These are phyloP conservation scores for Dothistroma pini DNA, from an alignment of 2,329 filamentous ascomycete species.

Conservation along the genomic window DNA sequence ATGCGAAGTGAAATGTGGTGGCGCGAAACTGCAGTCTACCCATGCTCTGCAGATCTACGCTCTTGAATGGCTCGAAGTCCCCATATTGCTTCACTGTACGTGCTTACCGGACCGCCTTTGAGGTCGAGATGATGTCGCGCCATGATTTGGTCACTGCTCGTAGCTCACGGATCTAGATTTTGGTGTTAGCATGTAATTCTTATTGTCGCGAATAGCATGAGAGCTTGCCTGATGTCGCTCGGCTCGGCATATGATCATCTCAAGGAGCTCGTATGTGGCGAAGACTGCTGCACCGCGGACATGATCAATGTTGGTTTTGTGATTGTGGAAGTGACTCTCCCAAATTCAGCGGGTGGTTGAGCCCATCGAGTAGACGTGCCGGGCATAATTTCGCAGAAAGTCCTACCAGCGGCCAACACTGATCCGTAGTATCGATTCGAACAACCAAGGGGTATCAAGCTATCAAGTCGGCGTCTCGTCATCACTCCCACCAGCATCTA, in stretches of 20 bases:
- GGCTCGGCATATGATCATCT: not conserved
- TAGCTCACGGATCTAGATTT: not conserved
- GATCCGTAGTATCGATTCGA: not conserved
- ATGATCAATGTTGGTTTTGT: not conserved
- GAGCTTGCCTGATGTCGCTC: not conserved
- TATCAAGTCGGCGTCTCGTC: constrained; percentile 11
- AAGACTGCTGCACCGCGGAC: not conserved
- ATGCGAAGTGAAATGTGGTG: not conserved
- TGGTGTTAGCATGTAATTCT: no score
- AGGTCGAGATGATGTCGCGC: not conserved
- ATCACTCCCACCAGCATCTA: constrained; percentile 14
- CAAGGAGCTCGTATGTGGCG: not conserved
- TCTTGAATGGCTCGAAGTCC: not conserved
- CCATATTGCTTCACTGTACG: not conserved
- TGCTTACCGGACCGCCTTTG: not conserved
- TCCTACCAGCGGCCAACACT: not conserved
- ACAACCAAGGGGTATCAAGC: constrained; percentile 16
- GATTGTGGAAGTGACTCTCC: no score
- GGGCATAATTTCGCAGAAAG: no score
- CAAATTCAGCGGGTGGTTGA: no score
- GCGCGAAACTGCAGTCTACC: not conserved
- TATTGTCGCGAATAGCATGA: no score
- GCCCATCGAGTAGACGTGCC: no score
- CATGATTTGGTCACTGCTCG: not conserved
- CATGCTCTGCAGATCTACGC: not conserved